Base-by-base conservation (phyloP, 2,329 filamentous ascomycete genomes). In the Exutisphaerella laricina region DNA sequence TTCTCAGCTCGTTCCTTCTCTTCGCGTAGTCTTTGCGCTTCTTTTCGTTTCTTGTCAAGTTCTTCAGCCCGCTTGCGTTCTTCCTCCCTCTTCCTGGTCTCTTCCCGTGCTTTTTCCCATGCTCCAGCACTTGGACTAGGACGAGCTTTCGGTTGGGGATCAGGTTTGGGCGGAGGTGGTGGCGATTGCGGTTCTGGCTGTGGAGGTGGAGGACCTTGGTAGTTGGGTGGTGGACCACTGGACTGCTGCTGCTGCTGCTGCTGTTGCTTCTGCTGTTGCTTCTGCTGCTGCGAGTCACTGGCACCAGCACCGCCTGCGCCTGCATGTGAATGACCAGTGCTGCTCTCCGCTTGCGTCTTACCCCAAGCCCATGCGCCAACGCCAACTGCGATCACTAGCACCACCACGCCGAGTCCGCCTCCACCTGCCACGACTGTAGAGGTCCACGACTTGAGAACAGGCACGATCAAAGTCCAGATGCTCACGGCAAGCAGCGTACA, bases 301-400 rank as follows among this genome's bases (percentile, higher is more conserved):
- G 61, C 62, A 42, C 61, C 58, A 42, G 55, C 59, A 20, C 61
- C 62, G 14, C 59, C 62, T 21, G 59, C 52, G 26, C 59, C 57
- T 32, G 63, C 62, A 41, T 29, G 35, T 29, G 32, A 44, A 32
- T 41, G 37, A 21, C 37, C 56, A 52, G 62, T 48, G 3, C 63
- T 64, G 36, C 73, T 70, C 56, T 75, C 71, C 8, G 62, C 70
- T 59, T 83, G 79, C 46, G 74, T 79, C 58, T 80, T 78, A 12
- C 84, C 85, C 54, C 82, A 70, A 2, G 82, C 79, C 88, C 88
- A 95, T 3, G 85, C 86, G 6, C 79, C 82, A 20, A 92, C 68
- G 4, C 82, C 88, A 18, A 94, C 82, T 4, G 78, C 79, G 10
- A 87, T 64, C 18, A 88, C 73, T 21, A 95, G 69, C 50, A 92